These are phyloP conservation scores for Talaromyces stipitatus DNA, from an alignment of 495 filamentous ascomycete species.

Conservation along the genomic window DNA sequence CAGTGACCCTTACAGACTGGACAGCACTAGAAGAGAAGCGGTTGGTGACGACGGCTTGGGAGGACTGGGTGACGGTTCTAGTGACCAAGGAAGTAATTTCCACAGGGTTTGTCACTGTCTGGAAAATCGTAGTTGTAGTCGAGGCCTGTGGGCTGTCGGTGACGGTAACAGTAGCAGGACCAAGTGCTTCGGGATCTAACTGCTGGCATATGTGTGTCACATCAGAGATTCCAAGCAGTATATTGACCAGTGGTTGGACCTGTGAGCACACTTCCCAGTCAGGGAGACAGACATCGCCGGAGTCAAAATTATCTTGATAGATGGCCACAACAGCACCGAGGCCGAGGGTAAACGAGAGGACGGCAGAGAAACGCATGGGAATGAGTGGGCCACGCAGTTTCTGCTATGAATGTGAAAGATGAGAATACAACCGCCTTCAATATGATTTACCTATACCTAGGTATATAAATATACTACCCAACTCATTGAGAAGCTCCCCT, in stretches of 20 bases:
- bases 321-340: background rate
- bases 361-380: background rate
- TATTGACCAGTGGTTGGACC: background rate
- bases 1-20: background rate
- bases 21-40: background rate
- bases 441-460: no score
- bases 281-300: background rate
- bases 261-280: background rate
- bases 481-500: no score
- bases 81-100: background rate
- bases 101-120: background rate
- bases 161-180: background rate
- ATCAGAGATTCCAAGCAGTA: background rate
- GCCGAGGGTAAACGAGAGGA: background rate
- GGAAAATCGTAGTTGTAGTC: background rate
- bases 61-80: background rate
- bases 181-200: background rate
- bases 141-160: background rate
- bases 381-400: background rate
- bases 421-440: no score
- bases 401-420: background rate
- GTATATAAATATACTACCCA: no score
- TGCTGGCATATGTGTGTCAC: background rate
- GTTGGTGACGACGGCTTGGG: background rate
- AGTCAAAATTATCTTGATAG: background rate